Conservation (phyloP, 2,329 filamentous ascomycete species). For the Hymenoscyphus fructigenus region DNA sequence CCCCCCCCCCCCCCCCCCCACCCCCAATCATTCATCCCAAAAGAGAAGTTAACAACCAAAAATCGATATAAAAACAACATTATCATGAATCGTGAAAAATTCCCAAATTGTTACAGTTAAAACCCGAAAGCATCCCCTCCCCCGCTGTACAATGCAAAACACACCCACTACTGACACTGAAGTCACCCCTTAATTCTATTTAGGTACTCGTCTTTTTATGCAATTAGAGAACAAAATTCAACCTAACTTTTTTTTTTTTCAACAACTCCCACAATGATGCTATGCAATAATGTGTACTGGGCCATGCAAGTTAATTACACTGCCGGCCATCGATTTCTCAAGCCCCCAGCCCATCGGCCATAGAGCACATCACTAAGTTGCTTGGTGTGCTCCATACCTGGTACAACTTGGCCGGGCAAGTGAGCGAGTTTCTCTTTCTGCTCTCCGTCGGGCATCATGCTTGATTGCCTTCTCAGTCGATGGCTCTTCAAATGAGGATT, state of each 20-base stretch:
- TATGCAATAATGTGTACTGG: conserved; percentile 19
- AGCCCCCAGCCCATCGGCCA: conserved; percentile 81
- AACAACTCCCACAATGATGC: conserved; percentile 25
- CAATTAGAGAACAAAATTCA: not conserved
- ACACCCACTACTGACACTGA: not conserved
- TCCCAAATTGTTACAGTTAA: not conserved
- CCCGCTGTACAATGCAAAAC: not conserved
- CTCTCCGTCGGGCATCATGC: conserved; percentile 49
- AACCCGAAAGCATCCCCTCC: not conserved
- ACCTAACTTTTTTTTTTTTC: conserved; percentile 11
- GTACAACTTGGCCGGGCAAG: conserved; percentile 54
- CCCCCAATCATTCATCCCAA: no score
- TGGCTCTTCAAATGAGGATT: conserved; percentile 86
- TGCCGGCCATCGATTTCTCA: conserved; percentile 67
- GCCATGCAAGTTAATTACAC: conserved; percentile 23
- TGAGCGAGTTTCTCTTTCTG: conserved; percentile 44
- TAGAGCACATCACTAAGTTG: conserved; percentile 90
- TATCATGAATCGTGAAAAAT: conserved; percentile 13
- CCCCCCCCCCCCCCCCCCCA: no score
- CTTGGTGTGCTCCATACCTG: conserved; percentile 90
- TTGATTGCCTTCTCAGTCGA: conserved; percentile 51
- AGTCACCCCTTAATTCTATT: not conserved
- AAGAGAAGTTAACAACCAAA: not conserved
- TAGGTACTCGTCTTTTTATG: not conserved
- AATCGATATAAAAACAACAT: conserved; percentile 7